phyloP scores from a whole-genome alignment of 768 basidiomycete genomes.

The Mycena polygramma region DNA sequence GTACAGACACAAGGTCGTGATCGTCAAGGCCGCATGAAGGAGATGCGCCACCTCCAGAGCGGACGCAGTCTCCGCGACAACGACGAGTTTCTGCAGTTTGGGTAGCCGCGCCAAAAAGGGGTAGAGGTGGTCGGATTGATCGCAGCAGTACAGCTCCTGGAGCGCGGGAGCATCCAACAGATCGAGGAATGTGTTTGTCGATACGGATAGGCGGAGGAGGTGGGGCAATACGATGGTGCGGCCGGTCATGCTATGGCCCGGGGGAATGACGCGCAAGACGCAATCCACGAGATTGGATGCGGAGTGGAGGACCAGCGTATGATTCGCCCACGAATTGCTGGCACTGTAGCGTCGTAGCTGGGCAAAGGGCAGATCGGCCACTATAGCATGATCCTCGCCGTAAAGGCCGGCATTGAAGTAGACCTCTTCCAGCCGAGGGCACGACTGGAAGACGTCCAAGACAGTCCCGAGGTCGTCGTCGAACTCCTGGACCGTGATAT shows the following conservation, averaged over 20 bases:
- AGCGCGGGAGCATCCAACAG: constrained; percentile 7
- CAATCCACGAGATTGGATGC: constrained; percentile 25
- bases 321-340: background rate
- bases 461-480: background rate
- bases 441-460: background rate
- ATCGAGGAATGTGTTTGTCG: background rate
- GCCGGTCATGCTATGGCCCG: background rate
- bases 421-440: background rate
- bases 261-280: background rate
- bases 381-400: background rate
- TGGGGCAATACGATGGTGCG: constrained; percentile 3
- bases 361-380: background rate
- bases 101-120: background rate
- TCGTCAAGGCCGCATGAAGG: constrained; percentile 17
- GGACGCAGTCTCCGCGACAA: background rate
- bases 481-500: background rate
- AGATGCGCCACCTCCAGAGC: background rate
- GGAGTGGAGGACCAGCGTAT: background rate
- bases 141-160: constrained; percentile 4
- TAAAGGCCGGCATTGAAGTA: background rate
- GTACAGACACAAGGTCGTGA: constrained; percentile 11
- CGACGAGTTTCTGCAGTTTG: constrained; percentile 17
- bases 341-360: constrained; percentile 10
- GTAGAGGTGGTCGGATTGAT: background rate
- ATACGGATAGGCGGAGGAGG: constrained; percentile 19